Conservation (phyloP, 139 green algal species). For the Micractinium conductrix region DNA sequence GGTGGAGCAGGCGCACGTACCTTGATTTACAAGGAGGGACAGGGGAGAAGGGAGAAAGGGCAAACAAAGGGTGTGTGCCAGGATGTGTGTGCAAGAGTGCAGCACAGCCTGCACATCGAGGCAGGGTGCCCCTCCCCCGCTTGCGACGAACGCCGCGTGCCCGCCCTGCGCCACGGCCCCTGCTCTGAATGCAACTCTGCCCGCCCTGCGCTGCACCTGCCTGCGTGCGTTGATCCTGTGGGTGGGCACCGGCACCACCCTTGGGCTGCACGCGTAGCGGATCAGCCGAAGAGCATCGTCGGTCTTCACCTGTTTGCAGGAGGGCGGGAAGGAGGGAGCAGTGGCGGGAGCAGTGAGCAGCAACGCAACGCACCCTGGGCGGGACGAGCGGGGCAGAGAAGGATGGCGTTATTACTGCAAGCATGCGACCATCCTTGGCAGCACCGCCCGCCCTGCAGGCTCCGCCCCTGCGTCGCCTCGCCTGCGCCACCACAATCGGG, state of each 20-base stretch:
- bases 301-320: slow-evolving; percentile 46
- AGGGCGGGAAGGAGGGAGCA: too few relatives aligned
- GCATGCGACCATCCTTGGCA: too few relatives aligned
- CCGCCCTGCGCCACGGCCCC: too few relatives aligned
- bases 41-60: background rate
- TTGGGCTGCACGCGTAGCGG: slow-evolving; percentile 54
- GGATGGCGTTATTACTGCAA: background rate
- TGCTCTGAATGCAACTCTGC: background rate
- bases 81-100: too few relatives aligned
- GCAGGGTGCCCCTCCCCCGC: background rate
- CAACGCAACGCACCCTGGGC: too few relatives aligned
- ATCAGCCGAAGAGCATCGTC: slow-evolving; percentile 52
- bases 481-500: slow-evolving; percentile 51
- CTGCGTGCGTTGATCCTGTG: slow-evolving; percentile 60
- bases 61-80: too few relatives aligned
- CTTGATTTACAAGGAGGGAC: background rate
- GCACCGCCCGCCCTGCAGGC: too few relatives aligned
- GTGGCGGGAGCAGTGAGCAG: too few relatives aligned
- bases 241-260: slow-evolving; percentile 62
- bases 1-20: slow-evolving; percentile 41
- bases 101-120: too few relatives aligned
- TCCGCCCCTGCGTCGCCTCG: background rate
- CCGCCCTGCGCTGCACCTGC: background rate
- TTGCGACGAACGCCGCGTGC: too few relatives aligned
- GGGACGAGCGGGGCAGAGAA: too few relatives aligned